Conservation (phyloP, 345 rosid genomes). For the Acer negundo region DNA sequence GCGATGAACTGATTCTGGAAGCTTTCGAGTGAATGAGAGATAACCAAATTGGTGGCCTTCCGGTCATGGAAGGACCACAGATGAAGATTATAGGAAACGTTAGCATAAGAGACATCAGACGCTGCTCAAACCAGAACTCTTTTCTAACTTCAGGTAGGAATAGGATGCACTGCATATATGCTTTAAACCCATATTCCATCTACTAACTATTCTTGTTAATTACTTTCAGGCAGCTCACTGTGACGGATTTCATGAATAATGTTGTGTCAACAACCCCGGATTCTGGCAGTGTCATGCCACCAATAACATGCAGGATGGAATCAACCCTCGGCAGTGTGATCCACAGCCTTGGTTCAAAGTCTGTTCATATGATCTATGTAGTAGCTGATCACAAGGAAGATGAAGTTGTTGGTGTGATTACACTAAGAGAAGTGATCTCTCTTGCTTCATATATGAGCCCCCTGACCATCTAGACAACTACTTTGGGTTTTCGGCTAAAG, state of each 20-base stretch:
- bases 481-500: conserved; percentile 60
- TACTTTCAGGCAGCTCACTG: conserved; percentile 61
- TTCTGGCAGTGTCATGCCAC: conserved; percentile 47
- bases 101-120: conserved; percentile 65
- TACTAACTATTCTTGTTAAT: not conserved
- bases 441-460: conserved; percentile 85
- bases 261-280: conserved; percentile 43
- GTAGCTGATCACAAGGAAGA: conserved; percentile 41
- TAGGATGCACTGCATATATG: conserved; percentile 21
- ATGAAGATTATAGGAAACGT: conserved; percentile 51
- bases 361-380: conserved; percentile 72
- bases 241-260: conserved; percentile 54
- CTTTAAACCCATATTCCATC: too few relatives aligned
- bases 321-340: conserved; percentile 72
- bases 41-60: conserved; percentile 78
- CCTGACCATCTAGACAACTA: conserved; percentile 60
- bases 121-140: conserved; percentile 77
- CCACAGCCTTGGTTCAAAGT: conserved; percentile 59
- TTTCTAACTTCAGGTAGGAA: conserved; percentile 80
- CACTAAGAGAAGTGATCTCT: conserved; percentile 83
- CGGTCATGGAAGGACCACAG: conserved; percentile 53
- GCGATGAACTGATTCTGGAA: conserved; percentile 69
- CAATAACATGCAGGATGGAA: conserved; percentile 60
- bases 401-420: conserved; percentile 76
- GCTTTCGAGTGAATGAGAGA: conserved; percentile 81